Evolutionary conservation across 2,329 filamentous ascomycete genomes (phyloP), one percentile per base, ranked within the genome.

Genomic region (Alternaria sp.): DNA sequence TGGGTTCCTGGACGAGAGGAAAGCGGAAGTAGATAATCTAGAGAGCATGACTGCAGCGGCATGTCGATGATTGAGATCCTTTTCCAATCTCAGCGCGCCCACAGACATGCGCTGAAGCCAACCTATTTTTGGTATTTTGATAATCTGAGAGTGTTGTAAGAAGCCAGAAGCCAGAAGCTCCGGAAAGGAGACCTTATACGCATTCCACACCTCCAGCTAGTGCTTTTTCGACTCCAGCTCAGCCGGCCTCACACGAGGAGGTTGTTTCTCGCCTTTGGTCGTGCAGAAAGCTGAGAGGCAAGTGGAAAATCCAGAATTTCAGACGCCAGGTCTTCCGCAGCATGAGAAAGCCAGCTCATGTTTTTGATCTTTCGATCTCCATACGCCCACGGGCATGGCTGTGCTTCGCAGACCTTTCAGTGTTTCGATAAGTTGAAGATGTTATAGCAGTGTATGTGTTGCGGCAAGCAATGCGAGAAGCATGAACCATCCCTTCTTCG

Each of bases 401-500:
- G 30, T 3, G 13, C 30, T 36, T 15, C 0, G 12, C 0, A 1
- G 3, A 4, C 13, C 0, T 36, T 36, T 3, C 1, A 7, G 15
- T 36, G 8, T 9, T 36, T n/a, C 10, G 15, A 36, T 36, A 9
- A 2, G 10, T 3, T 36, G 32, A 36, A 3, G 4, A 36, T n/a
- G 15, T n/a, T 36, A 3, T 5, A n/a, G 32, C 13, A 4, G 7
- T 3, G 11, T 8, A 36, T 36, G 7, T 36, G 15, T 36, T 36
- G 15, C 32, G 32, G 15, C 32, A 9, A 0, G 32, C 15, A 36
- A 36, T 8, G 32, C 32, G n/a, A n/a, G 4, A 36, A 36, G 32
- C 32, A n/a, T 36, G 1, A 9, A 0, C 7, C 4, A 36, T 36
- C 10, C 2, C 0, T 0, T n/a, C 0, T 36, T n/a, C 2, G 1